Conservation (phyloP, 2,329 filamentous ascomycete species). For the Claviceps spartinae region DNA sequence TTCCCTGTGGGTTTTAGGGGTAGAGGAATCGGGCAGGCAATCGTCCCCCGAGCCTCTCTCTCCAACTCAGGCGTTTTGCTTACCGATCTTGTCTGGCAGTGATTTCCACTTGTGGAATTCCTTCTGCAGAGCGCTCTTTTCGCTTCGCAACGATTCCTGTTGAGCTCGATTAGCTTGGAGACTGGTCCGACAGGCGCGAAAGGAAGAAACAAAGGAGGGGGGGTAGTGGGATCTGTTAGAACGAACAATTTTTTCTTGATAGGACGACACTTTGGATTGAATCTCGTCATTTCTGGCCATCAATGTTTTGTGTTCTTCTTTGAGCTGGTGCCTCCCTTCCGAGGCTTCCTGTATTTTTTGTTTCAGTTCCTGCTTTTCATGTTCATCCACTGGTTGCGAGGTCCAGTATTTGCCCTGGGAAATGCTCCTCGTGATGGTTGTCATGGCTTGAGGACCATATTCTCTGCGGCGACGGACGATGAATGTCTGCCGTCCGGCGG, state of each 20-base stretch:
- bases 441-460: slow-evolving; percentile 62
- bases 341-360: slow-evolving; percentile 32
- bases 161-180: neutral
- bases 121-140: slow-evolving; percentile 56
- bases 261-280: slow-evolving; percentile 26
- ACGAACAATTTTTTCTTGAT: slow-evolving; percentile 26
- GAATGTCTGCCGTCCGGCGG: slow-evolving; percentile 52
- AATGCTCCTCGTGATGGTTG: slow-evolving; percentile 52
- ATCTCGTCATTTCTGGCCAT: slow-evolving; percentile 28
- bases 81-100: slow-evolving; percentile 60
- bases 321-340: slow-evolving; percentile 21
- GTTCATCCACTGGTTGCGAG: slow-evolving; percentile 57
- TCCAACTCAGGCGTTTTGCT: slow-evolving; percentile 14
- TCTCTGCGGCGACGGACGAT: slow-evolving; percentile 58
- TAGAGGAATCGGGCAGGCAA: neutral
- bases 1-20: neutral
- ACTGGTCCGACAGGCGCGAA: slow-evolving; percentile 4
- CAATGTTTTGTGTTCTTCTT: slow-evolving; percentile 19
- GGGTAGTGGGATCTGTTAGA: neutral
- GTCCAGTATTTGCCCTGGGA: slow-evolving; percentile 56
- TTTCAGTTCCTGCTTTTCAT: slow-evolving; percentile 49
- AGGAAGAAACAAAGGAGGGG: neutral
- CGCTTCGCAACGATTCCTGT: slow-evolving; percentile 36
- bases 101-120: slow-evolving; percentile 50
- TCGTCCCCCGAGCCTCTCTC: neutral